A percentile compares a stretch with the other conserved stretches of the same genome.
Evolutionary conservation across 768 basidiomycete genomes (phyloP).

Genomic region (Cantharellus cinnabarinus): DNA sequence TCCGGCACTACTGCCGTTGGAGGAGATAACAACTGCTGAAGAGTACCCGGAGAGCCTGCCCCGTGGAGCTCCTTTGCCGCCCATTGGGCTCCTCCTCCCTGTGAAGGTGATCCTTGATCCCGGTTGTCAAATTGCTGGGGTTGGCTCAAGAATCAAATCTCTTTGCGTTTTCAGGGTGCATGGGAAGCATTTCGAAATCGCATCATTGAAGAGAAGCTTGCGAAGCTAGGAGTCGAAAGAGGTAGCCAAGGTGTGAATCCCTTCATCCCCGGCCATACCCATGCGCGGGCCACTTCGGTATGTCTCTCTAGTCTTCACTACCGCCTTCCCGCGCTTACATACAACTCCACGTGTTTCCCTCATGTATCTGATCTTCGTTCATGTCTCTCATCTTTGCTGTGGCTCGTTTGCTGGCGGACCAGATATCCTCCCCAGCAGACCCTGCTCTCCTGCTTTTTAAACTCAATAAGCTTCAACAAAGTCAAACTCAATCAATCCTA

Average conservation of each 20-base stretch:
- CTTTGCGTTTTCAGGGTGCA: constrained; percentile 27
- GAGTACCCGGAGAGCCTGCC: constrained; percentile 37
- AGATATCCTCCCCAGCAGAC: constrained; percentile 86
- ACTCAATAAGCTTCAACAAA: constrained; percentile 63
- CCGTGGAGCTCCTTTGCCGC: constrained; percentile 29
- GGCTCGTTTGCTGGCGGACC: not conserved
- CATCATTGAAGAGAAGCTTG: constrained; percentile 63
- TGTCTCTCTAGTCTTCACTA: constrained; percentile 14
- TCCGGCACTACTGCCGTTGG: not conserved
- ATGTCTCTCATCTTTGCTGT: not conserved
- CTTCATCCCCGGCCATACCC: constrained; percentile 38
- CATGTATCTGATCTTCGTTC: not conserved
- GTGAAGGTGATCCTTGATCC: constrained; percentile 35
- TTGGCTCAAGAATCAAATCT: constrained; percentile 7
- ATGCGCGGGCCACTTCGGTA: constrained; percentile 70
- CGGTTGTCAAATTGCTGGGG: constrained; percentile 2
- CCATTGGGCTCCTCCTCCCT: constrained; percentile 68
- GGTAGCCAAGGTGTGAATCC: constrained; percentile 13
- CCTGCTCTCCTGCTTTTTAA: constrained; percentile 65
- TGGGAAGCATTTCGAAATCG: constrained; percentile 56
- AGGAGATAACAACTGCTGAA: constrained; percentile 27
- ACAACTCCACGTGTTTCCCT: not conserved
- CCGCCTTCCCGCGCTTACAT: not conserved
- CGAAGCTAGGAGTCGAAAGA: constrained; percentile 59
- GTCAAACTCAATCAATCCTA: constrained; percentile 24